Evolutionary conservation across 129 eudicot genomes (phyloP).

Genomic region (Lactuca saligna): DNA sequence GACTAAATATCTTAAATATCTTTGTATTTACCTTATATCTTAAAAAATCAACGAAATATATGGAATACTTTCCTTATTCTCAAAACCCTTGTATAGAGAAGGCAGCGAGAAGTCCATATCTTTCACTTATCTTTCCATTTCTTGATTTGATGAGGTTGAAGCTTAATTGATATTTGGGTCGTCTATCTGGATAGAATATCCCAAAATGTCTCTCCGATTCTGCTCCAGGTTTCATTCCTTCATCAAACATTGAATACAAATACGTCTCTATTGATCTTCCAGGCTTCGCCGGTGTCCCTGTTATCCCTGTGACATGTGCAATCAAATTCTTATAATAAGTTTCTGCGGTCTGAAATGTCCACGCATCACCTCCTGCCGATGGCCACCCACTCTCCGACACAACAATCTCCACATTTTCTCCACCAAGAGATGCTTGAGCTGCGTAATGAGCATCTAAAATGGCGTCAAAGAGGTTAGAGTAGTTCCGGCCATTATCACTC

Average conservation of each 20-base stretch:
- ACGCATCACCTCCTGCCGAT: slow-evolving; percentile 28
- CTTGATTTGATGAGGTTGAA: slow-evolving; percentile 10
- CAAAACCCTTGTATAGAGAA: too few species aligned
- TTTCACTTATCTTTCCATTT: too few species aligned
- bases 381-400: slow-evolving; percentile 62
- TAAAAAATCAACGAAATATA: too few species aligned
- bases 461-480: slow-evolving; percentile 43
- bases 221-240: slow-evolving; percentile 27
- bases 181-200: slow-evolving; percentile 29
- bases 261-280: slow-evolving; percentile 5
- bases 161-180: slow-evolving; percentile 37
- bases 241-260: slow-evolving; percentile 48
- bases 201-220: slow-evolving; percentile 40
- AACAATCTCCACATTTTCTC: slow-evolving; percentile 24
- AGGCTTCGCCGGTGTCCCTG: slow-evolving; percentile 43
- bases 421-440: slow-evolving; percentile 37
- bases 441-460: slow-evolving; percentile 37
- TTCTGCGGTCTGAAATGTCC: slow-evolving; percentile 26
- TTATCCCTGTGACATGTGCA: slow-evolving; percentile 24
- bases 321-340: slow-evolving; percentile 44
- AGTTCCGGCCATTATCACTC: background rate
- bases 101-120: too few species aligned
- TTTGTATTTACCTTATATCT: too few species aligned
- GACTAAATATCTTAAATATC: too few species aligned
- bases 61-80: too few species aligned